phyloP scores from a whole-genome alignment of 345 rosid species.

The Sisymbrium irio region DNA sequence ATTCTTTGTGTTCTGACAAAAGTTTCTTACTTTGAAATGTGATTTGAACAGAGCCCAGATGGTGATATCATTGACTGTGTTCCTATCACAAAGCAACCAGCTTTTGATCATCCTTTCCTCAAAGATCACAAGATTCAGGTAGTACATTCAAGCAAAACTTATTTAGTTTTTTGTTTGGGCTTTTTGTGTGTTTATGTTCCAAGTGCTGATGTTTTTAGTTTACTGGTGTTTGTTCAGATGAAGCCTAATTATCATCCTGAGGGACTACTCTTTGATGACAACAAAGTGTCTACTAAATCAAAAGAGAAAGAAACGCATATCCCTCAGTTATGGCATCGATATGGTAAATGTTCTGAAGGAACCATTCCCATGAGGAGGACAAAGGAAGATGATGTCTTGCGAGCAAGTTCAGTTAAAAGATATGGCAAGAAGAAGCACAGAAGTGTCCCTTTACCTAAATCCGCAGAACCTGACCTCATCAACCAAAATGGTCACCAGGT shows the following conservation, averaged over 20 bases:
- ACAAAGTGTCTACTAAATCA: conserved; percentile 48
- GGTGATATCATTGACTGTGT: conserved; percentile 88
- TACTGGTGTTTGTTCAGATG: conserved; percentile 45
- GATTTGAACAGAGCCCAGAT: conserved; percentile 60
- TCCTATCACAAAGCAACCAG: conserved; percentile 80
- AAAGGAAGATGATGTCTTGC: conserved; percentile 73
- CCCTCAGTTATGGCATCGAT: conserved; percentile 76
- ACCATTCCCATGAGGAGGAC: conserved; percentile 95
- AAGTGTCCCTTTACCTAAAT: conserved; percentile 76
- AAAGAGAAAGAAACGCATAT: conserved; percentile 53
- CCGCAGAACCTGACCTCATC: conserved; percentile 79
- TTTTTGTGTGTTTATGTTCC: neutral
- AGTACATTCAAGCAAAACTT: conserved; percentile 24
- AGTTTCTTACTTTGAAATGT: conserved; percentile 13
- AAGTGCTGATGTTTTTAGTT: neutral
- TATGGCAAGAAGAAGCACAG: conserved; percentile 88
- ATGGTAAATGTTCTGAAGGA: conserved; percentile 70
- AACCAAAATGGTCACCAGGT: conserved; percentile 95
- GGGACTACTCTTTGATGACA: conserved; percentile 78
- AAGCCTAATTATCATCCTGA: conserved; percentile 86
- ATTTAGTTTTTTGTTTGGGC: neutral
- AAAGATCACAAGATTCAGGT: conserved; percentile 99
- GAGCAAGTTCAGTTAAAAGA: conserved; percentile 93
- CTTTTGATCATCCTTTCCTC: conserved; percentile 93
- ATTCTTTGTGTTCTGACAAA: neutral